These are phyloP conservation scores for Raffaelea ambrosiae DNA, from an alignment of 2,329 filamentous ascomycete genomes.

Conservation along the genomic window DNA sequence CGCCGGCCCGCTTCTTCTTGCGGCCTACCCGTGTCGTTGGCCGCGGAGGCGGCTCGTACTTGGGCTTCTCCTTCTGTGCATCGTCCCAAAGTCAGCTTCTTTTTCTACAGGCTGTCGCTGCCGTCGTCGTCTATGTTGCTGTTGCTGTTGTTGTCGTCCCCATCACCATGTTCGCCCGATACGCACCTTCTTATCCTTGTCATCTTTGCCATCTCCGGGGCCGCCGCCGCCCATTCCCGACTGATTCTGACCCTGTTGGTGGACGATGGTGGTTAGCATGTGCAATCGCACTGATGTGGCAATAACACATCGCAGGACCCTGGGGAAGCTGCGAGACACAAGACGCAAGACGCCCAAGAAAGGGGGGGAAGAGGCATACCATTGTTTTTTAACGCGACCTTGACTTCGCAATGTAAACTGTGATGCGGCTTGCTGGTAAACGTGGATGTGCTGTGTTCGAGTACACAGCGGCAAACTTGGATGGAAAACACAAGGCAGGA, in stretches of 20 bases:
- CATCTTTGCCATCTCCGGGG: slow-evolving; percentile 64
- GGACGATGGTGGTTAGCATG: slow-evolving; percentile 1
- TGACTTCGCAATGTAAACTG: too few relatives aligned
- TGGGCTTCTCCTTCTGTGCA: slow-evolving; percentile 93
- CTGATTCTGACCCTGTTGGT: slow-evolving; percentile 69
- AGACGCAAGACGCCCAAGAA: too few relatives aligned
- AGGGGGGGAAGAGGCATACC: too few relatives aligned
- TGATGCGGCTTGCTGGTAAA: not conserved
- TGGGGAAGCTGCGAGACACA: too few relatives aligned
- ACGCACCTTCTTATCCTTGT: slow-evolving; percentile 86
- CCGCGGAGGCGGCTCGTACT: slow-evolving; percentile 97
- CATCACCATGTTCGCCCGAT: too few relatives aligned
- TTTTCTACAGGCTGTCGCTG: too few relatives aligned
- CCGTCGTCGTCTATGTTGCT: too few relatives aligned
- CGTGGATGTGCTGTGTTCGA: not conserved
- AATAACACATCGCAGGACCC: too few relatives aligned
- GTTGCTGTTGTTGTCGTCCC: too few relatives aligned
- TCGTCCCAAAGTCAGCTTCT: not conserved
- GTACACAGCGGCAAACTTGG: not conserved
- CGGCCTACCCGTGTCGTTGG: slow-evolving; percentile 94
- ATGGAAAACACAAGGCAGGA: not conserved
- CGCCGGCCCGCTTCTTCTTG: slow-evolving; percentile 95
- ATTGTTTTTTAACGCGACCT: too few relatives aligned
- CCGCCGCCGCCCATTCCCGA: slow-evolving; percentile 74
- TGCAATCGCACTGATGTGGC: too few relatives aligned